Percentiles rank a stretch among this genome's conserved stretches.
These are phyloP conservation scores for Russula dissimulans DNA, from an alignment of 768 basidiomycete genomes.

Conservation along the genomic window DNA sequence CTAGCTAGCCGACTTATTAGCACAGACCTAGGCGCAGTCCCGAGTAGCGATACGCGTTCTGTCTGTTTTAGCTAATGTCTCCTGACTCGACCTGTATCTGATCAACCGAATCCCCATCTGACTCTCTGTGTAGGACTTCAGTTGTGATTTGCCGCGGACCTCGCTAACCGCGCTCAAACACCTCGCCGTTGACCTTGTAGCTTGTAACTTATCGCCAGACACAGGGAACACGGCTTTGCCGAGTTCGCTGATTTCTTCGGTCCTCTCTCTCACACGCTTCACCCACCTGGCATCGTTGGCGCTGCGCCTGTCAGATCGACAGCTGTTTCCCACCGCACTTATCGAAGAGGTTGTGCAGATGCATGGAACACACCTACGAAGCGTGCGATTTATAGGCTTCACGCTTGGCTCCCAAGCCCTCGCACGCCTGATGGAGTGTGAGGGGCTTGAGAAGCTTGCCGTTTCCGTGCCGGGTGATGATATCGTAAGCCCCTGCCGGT, in stretches of 20 bases:
- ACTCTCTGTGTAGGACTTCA: conserved; percentile 20
- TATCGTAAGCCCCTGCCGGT: conserved; percentile 10
- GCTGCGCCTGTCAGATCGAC: conserved; percentile 9
- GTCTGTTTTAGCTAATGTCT: not conserved
- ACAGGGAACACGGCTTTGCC: not conserved
- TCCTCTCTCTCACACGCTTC: conserved; percentile 14
- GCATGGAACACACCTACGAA: conserved; percentile 13
- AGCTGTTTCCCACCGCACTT: conserved; percentile 1
- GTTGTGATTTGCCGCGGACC: conserved; percentile 24
- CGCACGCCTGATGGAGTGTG: conserved; percentile 14
- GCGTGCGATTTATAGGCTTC: conserved; percentile 12
- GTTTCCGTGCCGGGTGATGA: conserved; percentile 10
- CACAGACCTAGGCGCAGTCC: too few species aligned
- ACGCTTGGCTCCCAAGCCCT: not conserved
- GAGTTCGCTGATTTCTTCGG: conserved; percentile 2
- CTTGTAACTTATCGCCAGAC: conserved; percentile 22
- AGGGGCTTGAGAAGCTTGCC: conserved; percentile 17
- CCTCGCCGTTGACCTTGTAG: conserved; percentile 45
- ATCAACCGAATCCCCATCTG: conserved; percentile 24
- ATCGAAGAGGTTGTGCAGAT: conserved; percentile 14
- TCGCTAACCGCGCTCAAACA: conserved; percentile 37
- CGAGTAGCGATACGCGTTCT: not conserved
- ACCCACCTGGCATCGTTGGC: conserved; percentile 16
- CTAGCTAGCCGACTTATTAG: not conserved
- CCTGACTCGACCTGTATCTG: not conserved